Percentiles rank a stretch among this genome's conserved stretches.
phyloP scores from a whole-genome alignment of 148 eudicot species.

The Spergularia marina region DNA sequence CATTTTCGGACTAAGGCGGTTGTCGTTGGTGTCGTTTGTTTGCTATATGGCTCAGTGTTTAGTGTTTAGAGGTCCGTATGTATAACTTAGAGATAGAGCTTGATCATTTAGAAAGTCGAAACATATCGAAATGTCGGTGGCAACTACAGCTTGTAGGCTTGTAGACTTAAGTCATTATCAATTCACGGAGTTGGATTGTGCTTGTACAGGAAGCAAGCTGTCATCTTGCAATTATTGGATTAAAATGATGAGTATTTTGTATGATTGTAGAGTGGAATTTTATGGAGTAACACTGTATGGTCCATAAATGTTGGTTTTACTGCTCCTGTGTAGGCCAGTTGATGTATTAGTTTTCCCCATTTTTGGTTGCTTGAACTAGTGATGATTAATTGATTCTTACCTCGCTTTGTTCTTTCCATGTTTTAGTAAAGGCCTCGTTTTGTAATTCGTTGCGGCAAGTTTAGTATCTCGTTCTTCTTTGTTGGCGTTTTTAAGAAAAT shows the following conservation, averaged over 20 bases:
- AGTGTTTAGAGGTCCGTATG: background rate
- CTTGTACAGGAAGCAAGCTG: background rate
- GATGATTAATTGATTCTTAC: background rate
- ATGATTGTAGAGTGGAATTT: background rate
- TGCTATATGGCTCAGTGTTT: background rate
- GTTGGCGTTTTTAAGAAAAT: background rate
- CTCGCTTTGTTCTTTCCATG: background rate
- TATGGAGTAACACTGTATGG: background rate
- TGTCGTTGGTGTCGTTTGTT: background rate
- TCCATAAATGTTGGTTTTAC: slow-evolving; percentile 4
- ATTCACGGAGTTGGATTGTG: background rate
- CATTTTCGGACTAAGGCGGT: no score
- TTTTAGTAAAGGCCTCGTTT: background rate
- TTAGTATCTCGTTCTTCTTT: background rate
- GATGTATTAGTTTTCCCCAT: background rate
- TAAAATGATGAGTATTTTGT: background rate
- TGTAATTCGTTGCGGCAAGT: background rate
- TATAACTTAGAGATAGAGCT: background rate
- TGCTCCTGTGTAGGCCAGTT: background rate
- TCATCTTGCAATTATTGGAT: slow-evolving; percentile 13
- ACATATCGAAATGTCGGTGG: slow-evolving; percentile 8
- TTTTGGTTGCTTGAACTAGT: slow-evolving; percentile 3
- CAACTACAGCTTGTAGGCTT: background rate
- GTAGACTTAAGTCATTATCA: background rate
- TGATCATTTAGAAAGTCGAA: background rate